phyloP scores from a whole-genome alignment of 1,139 yeast species.

The Yamadazyma friedrichii region DNA sequence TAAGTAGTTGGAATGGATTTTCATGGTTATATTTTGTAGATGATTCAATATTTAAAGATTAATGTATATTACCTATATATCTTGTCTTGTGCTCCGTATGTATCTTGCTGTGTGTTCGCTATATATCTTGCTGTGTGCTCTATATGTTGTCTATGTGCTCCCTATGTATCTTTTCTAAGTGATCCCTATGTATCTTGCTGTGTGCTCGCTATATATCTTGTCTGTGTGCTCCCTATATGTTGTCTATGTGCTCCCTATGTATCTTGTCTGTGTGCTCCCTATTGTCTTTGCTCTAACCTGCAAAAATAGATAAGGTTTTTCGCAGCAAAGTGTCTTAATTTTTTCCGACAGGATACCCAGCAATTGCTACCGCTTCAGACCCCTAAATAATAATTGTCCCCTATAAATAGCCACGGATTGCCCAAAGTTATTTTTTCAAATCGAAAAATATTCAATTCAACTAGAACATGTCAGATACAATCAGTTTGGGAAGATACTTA shows the following conservation, averaged over 20 bases:
- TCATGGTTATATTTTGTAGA: slow-evolving; percentile 85
- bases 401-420: not conserved
- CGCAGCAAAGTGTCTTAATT: not conserved
- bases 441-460: no score
- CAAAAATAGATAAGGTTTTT: not conserved
- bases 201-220: no score
- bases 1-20: slow-evolving; percentile 86
- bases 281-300: no score
- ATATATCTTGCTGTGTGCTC: no score
- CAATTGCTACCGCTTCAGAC: not conserved
- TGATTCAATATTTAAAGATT: slow-evolving; percentile 32
- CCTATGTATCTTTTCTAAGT: no score
- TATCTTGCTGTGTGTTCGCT: no score
- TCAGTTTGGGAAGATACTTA: slow-evolving; percentile 59
- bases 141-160: no score
- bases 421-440: not conserved
- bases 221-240: no score
- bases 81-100: not conserved
- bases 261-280: no score
- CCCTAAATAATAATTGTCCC: not conserved
- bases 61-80: slow-evolving; percentile 2
- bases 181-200: no score
- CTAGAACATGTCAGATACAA: slow-evolving; percentile 19
- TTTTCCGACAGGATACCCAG: not conserved
- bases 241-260: no score